These are phyloP conservation scores for Osmanthus fragrans DNA, from an alignment of 257 asterid genomes.

Conservation along the genomic window DNA sequence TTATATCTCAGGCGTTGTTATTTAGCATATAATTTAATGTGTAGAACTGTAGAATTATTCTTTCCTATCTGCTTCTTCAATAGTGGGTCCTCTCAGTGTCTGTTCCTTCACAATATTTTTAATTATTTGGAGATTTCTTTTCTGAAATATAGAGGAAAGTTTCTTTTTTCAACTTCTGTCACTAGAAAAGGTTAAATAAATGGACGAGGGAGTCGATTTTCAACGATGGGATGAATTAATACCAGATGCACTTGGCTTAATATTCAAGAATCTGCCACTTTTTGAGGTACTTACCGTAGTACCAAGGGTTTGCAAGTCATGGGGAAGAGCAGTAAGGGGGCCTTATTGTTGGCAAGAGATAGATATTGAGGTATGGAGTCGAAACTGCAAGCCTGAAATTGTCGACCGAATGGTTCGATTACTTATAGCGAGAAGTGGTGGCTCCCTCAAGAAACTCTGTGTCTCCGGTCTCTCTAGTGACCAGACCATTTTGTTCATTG, in stretches of 20 bases:
- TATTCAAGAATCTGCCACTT: conserved; percentile 72
- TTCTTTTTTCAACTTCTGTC: neutral
- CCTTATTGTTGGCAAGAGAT: conserved; percentile 95
- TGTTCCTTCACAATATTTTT: neutral
- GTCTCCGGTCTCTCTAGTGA: conserved; percentile 64
- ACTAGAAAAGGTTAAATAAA: conserved; percentile 18
- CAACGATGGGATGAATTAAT: conserved; percentile 75
- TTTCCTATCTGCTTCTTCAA: neutral
- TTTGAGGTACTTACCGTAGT: conserved; percentile 68
- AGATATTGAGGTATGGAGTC: conserved; percentile 90
- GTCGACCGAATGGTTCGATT: conserved; percentile 65
- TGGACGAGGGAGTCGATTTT: conserved; percentile 52
- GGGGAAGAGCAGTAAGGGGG: conserved; percentile 68
- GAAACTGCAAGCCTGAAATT: conserved; percentile 36
- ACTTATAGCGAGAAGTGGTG: conserved; percentile 65
- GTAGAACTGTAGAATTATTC: neutral
- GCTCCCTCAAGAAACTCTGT: conserved; percentile 61
- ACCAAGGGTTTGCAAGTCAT: conserved; percentile 84
- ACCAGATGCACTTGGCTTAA: conserved; percentile 84
- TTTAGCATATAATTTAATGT: neutral
- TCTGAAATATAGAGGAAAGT: neutral
- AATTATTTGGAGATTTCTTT: neutral
- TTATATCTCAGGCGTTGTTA: neutral
- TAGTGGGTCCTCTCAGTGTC: neutral
- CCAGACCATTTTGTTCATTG: conserved; percentile 50